Base-by-base conservation (phyloP, 306 rosid species). In the Betula pendula region DNA sequence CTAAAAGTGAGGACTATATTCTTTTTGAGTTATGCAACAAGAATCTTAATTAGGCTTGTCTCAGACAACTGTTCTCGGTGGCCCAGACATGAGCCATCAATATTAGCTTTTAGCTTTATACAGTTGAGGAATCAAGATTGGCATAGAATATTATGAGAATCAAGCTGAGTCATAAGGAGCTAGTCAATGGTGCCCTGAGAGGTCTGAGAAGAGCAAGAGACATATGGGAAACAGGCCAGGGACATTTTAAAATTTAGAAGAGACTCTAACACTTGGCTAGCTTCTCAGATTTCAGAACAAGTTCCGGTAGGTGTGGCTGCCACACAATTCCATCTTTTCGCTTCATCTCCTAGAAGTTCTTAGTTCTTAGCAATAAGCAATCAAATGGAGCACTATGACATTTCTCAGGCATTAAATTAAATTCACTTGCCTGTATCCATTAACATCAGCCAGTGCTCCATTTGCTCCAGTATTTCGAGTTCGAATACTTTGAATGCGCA, bases 371-470 rank as follows among this genome's bases (percentile, higher is more conserved):
- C 38, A 69, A 20, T 42, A 16, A 45, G 40, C 38, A 70, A 65
- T 77, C 40, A 5, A 51, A 35, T 19, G 47, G 43, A 33, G 25
- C 24, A 65, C 31, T 10, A 3, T 1, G 22, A 65, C 5, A 35
- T 33, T 19, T 33, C 62, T 22, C 45, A 66, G 48, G 49, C 45
- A 35, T 50, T 58, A 48, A 7, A 40, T n/a, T 52, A 16, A 42
- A 17, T 73, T 77, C 15, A 77, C 99, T 79, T 87, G 86, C 99
- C 99, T 89, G 95, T 53, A 84, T 38, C 92, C 92, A 66, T 79
- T 75, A 73, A 83, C 85, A 80, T 91, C 83, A 50, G 63, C 90
- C 70, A 63, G 89, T 79, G 89, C 71, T 76, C 82, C 79, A 81
- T 74, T 76, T 62, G 85, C 77, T 77, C 91, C 91, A 13, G 81